Evolutionary conservation across 352 stramenopile genomes (phyloP), one percentile per base, ranked within the genome.

Genomic region (Pythium plurisporium): DNA sequence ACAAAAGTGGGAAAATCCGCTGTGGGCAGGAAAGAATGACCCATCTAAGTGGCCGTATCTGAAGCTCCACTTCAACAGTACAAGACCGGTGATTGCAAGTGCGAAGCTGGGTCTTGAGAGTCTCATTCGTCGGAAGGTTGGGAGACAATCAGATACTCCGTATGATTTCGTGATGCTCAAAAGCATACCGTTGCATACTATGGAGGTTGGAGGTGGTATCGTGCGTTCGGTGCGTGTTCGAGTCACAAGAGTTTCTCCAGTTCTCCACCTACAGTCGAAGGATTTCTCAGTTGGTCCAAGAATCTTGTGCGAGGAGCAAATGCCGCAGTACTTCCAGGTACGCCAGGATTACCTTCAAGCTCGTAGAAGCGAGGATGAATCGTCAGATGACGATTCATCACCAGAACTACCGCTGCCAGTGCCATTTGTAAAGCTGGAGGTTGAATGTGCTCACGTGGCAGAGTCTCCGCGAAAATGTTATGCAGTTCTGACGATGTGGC

Each of bases 381-480:
- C 45, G 9, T 15, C 27, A 29, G 47, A 38, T 10, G 38, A 58
- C 10, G 38, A 51, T 37, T 26, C 38, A 7, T 44, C 40, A 20
- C 41, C 25, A 15, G 20, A 55, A 52, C 55, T 70, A 2, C 71
- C 66, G 17, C 44, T 67, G 25, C 82, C 75, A 31, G 76, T 74
- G 0, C 82, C 82, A 23, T 91, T 89, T 59, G 51, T 88, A 14
- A 85, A 87, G 36, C 55, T 91, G 22, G 74, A 87, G 34, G 77
- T 88, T 22, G 60, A 82, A 25, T 91, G 82, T 34, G 72, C 75
- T 2, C 82, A 91, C 43, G 48, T 52, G n/a, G 25, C n/a, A 22
- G 9, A 30, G 46, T 1, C 51, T 15, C 36, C 11, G 40, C 6
- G 26, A 4, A 46, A 55, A 19, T 60, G 73, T 51, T 48, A 47